phyloP scores from a whole-genome alignment of 257 asterid species.

The Solanum chiquidenum region DNA sequence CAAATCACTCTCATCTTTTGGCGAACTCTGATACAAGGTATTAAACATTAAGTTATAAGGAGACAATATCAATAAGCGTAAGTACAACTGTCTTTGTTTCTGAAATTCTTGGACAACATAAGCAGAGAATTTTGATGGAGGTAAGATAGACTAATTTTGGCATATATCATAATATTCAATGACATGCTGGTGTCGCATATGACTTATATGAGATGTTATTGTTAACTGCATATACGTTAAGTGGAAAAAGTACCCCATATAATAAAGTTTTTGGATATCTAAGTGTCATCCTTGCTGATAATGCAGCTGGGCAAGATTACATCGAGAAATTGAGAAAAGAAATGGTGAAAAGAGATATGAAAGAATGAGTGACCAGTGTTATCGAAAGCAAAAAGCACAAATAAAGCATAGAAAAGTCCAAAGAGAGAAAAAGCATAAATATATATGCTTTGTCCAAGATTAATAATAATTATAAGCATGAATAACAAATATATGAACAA shows the following conservation, averaged over 20 bases:
- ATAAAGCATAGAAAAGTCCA: not conserved
- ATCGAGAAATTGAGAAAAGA: not conserved
- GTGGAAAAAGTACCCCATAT: not conserved
- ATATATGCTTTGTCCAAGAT: not conserved
- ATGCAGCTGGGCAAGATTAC: not conserved
- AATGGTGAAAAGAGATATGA: not conserved
- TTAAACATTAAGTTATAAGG: not conserved
- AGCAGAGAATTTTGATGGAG: not conserved
- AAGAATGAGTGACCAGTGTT: not conserved
- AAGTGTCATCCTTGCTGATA: not conserved
- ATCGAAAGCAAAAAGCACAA: not conserved
- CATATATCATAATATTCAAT: not conserved
- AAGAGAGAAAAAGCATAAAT: not conserved
- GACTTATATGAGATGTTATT: not conserved
- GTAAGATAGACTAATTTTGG: not conserved
- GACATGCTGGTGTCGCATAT: not conserved
- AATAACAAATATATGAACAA: not conserved
- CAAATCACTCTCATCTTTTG: slow-evolving; percentile 56
- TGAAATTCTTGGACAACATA: not conserved
- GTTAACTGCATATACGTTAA: not conserved
- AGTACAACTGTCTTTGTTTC: not conserved
- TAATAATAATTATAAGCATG: not conserved
- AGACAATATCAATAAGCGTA: not conserved
- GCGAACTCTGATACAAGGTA: slow-evolving; percentile 50
- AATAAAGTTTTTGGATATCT: not conserved